Evolutionary conservation across 768 basidiomycete genomes (phyloP).

Genomic region (Lentinula raphanica): DNA sequence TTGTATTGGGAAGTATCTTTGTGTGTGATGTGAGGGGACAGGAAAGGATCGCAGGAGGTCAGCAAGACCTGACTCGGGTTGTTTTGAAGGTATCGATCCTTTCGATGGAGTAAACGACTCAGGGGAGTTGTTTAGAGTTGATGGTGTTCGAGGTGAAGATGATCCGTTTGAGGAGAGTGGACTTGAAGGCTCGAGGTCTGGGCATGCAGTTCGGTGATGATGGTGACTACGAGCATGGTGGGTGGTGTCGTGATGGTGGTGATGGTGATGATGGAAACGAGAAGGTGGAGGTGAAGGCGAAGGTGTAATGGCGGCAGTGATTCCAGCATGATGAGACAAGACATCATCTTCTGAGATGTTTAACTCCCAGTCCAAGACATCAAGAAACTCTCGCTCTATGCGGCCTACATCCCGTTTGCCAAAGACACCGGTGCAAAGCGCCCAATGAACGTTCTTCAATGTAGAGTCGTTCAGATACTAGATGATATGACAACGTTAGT

Average conservation of each 20-base stretch:
- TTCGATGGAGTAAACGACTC: neutral
- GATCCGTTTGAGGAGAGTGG: slow-evolving; percentile 2
- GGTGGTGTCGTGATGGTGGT: neutral
- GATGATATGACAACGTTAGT: slow-evolving; percentile 9
- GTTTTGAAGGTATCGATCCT: neutral
- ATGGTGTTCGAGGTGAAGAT: slow-evolving; percentile 3
- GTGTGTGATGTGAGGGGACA: slow-evolving; percentile 9
- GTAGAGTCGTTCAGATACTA: slow-evolving; percentile 86
- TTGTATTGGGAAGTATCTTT: slow-evolving; percentile 14
- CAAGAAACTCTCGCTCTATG: slow-evolving; percentile 78
- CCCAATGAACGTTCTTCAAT: slow-evolving; percentile 89
- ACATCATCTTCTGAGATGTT: slow-evolving; percentile 60
- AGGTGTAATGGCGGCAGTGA: slow-evolving; percentile 14
- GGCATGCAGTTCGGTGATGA: neutral
- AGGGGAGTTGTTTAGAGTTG: neutral
- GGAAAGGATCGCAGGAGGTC: slow-evolving; percentile 3
- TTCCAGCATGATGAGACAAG: slow-evolving; percentile 42
- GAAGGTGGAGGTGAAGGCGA: slow-evolving; percentile 9
- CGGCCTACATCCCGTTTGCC: slow-evolving; percentile 77
- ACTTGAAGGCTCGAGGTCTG: slow-evolving; percentile 6
- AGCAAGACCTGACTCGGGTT: neutral
- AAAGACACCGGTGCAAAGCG: slow-evolving; percentile 74
- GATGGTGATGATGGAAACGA: neutral
- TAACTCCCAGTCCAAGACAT: slow-evolving; percentile 74
- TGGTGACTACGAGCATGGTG: neutral